Evolutionary conservation across 257 asterid species (phyloP).

Genomic region (Ballota nigra): DNA sequence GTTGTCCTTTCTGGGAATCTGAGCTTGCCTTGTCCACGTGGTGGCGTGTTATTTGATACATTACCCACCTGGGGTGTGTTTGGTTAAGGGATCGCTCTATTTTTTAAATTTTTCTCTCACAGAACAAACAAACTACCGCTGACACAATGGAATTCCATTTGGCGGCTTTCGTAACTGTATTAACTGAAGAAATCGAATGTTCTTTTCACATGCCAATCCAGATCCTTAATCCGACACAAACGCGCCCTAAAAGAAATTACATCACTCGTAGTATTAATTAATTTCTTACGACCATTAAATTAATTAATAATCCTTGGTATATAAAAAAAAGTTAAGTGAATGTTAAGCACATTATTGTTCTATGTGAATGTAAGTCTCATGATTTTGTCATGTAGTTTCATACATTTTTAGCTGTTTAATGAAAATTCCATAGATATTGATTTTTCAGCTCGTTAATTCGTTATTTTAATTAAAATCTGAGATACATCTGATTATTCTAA

Average conservation of each 20-base stretch:
- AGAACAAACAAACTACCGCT: constrained; percentile 4
- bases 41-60: constrained; percentile 52
- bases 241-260: background rate
- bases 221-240: background rate
- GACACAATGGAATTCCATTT: constrained; percentile 4
- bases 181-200: constrained; percentile 26
- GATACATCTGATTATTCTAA: no score
- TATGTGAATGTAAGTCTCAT: no score
- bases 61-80: constrained; percentile 30
- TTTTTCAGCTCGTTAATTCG: background rate
- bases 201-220: constrained; percentile 34
- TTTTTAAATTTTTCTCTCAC: background rate
- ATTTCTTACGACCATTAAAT: background rate
- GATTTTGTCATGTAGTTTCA: no score
- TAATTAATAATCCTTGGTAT: no score
- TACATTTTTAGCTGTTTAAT: background rate
- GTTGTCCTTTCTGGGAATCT: constrained; percentile 44
- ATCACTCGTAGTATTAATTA: no score
- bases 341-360: background rate
- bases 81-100: constrained; percentile 30
- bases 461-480: no score
- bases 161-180: constrained; percentile 38
- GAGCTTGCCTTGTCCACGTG: constrained; percentile 55
- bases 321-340: background rate
- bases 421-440: no score